Conservation (phyloP, 73 alveolate species). For the Tetrahymena elliotti region DNA sequence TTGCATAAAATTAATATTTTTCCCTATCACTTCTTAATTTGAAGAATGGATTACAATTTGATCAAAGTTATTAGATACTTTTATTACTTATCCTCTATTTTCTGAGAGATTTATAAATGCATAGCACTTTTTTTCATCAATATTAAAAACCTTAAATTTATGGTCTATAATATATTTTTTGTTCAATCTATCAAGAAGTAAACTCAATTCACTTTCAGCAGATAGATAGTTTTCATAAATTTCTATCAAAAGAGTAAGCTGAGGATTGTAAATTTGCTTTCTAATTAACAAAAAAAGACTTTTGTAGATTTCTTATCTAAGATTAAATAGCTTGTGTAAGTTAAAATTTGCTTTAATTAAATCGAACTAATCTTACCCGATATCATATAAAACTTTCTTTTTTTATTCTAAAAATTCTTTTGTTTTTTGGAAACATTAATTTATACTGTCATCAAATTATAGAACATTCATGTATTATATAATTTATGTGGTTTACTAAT, state of each 20-base stretch:
- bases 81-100: background rate
- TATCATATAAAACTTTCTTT: background rate
- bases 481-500: background rate
- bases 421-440: background rate
- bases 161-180: background rate
- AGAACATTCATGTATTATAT: background rate
- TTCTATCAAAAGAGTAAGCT: background rate
- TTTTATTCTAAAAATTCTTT: background rate
- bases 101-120: background rate
- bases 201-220: background rate
- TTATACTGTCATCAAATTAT: background rate
- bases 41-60: background rate
- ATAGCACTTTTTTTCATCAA: background rate
- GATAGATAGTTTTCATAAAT: background rate
- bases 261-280: background rate
- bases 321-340: background rate
- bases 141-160: background rate
- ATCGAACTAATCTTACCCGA: background rate
- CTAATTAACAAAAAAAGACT: background rate
- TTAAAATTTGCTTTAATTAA: background rate
- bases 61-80: background rate
- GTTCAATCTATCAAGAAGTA: background rate
- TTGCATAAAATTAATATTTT: background rate
- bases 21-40: background rate
- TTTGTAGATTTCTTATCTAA: background rate